Base-by-base conservation (phyloP, 768 basidiomycete genomes). In the Amanita phalloides region DNA sequence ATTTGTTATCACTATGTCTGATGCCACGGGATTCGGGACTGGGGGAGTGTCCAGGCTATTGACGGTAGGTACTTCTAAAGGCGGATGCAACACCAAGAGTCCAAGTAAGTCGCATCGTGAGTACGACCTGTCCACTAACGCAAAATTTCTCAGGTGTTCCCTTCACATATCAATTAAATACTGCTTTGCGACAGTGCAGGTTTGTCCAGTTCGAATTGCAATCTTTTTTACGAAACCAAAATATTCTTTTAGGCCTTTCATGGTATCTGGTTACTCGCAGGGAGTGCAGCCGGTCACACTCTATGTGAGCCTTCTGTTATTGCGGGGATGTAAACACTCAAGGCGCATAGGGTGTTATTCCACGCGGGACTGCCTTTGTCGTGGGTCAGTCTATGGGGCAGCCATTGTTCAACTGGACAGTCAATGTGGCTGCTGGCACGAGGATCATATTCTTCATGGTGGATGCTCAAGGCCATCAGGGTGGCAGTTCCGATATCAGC, bases 1-100 rank as follows among this genome's bases (percentile, higher is more conserved):
- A 49, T 68, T 86, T 45, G 46, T 86, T 10, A 53, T 82, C 17
- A 73, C 78, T 33, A 84, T 90, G 82, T 88, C 82, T 25, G 87
- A 90, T 60, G 70, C 78, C 14, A 76, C 75, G 25, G 85, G 84
- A 1, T 86, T 82, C 60, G 84, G 68, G 39, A 69, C 80, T 8
- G 87, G 86, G 3, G 87, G 84, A 21, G 69, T 71, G 23, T 74
- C 78, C 8, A 51, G 64, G 41, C 45, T 84, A 5, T 56, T 82
- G 37, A 71, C 68, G 1, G 78, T 81, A 13, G 77, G 71, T 37
- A 1, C 64, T 8, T 71, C 80, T 2, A 60, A 69, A 25, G 72
- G 73, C 11, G 74, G 72, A 13, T 89, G 86, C 64, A 69, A 78
- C 54, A 76, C 75, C 0, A 67, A 68, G 9, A 61, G 64, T 57